Evolutionary conservation across 495 filamentous ascomycete species (phyloP).

Genomic region (Xylaria bambusicola): DNA sequence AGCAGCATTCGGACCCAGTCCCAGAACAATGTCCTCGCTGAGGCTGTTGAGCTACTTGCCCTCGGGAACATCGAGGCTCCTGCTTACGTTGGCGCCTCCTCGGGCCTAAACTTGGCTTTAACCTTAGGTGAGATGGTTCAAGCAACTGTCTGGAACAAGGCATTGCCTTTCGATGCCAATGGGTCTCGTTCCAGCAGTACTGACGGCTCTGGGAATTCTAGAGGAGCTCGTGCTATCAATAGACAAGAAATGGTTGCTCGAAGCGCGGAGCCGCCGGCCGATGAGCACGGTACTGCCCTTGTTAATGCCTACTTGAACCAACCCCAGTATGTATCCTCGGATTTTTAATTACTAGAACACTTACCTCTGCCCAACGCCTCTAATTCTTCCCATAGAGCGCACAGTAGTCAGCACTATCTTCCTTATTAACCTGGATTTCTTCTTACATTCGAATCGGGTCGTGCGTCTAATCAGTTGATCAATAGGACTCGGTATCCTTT

Average conservation of each 20-base stretch:
- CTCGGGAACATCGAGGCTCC: conserved; percentile 48
- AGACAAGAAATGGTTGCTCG: conserved; percentile 41
- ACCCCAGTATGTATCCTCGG: conserved; percentile 34
- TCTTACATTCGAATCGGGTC: no score
- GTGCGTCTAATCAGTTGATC: not conserved
- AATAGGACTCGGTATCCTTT: conserved; percentile 49
- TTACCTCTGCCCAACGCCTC: not conserved
- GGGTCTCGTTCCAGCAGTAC: conserved; percentile 32
- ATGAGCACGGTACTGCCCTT: conserved; percentile 50
- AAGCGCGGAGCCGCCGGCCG: conserved; percentile 50
- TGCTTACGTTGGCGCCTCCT: conserved; percentile 57
- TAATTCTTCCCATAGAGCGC: not conserved
- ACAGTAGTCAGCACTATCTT: no score
- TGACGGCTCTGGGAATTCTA: conserved; percentile 29
- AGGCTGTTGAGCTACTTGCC: conserved; percentile 54
- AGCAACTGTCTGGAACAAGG: conserved; percentile 55
- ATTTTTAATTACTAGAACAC: not conserved
- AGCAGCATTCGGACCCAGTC: conserved; percentile 27
- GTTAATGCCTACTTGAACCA: conserved; percentile 49
- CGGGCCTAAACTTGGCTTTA: conserved; percentile 50
- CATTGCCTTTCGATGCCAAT: conserved; percentile 40
- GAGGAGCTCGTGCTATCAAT: conserved; percentile 13
- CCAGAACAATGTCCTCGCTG: conserved; percentile 48
- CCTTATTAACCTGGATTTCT: no score
- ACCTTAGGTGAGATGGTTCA: conserved; percentile 58